Conservation (phyloP, 2,329 filamentous ascomycete genomes). For the Cercospora sesami region DNA sequence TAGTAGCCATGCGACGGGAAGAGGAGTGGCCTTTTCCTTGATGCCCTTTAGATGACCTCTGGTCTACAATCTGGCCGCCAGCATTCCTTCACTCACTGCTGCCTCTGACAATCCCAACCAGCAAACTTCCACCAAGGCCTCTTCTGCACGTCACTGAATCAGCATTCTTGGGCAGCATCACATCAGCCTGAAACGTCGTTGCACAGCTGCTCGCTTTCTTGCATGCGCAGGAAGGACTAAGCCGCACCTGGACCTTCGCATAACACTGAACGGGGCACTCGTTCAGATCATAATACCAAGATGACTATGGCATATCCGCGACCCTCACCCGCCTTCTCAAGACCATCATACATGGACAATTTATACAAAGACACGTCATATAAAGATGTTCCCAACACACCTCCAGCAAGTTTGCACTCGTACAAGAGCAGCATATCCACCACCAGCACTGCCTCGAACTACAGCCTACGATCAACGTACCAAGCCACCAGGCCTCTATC, state of each 20-base stretch:
- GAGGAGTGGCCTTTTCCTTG: slow-evolving; percentile 18
- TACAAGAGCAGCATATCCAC: slow-evolving; percentile 34
- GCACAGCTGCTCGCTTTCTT: slow-evolving; percentile 6
- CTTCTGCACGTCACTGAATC: slow-evolving; percentile 17
- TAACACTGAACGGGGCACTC: background rate
- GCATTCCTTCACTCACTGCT: background rate
- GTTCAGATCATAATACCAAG: slow-evolving; percentile 13
- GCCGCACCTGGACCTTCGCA: slow-evolving; percentile 10
- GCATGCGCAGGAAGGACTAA: slow-evolving; percentile 5
- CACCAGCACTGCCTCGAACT: slow-evolving; percentile 26
- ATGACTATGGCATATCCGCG: slow-evolving; percentile 33
- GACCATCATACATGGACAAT: slow-evolving; percentile 37
- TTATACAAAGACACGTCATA: slow-evolving; percentile 31
- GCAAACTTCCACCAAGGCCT: background rate
- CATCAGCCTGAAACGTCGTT: slow-evolving; percentile 14
- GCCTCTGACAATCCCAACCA: background rate
- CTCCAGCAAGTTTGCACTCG: slow-evolving; percentile 29
- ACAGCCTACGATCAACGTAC: slow-evolving; percentile 27
- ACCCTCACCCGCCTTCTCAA: slow-evolving; percentile 27
- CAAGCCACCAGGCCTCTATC: slow-evolving; percentile 30
- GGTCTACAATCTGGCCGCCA: slow-evolving; percentile 3
- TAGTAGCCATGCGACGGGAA: slow-evolving; percentile 5
- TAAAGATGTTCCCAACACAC: slow-evolving; percentile 20
- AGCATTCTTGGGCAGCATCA: slow-evolving; percentile 15
- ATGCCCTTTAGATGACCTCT: slow-evolving; percentile 1